These are phyloP conservation scores for Pseudogymnoascus sp. DNA, from an alignment of 2,329 filamentous ascomycete genomes.

Conservation along the genomic window DNA sequence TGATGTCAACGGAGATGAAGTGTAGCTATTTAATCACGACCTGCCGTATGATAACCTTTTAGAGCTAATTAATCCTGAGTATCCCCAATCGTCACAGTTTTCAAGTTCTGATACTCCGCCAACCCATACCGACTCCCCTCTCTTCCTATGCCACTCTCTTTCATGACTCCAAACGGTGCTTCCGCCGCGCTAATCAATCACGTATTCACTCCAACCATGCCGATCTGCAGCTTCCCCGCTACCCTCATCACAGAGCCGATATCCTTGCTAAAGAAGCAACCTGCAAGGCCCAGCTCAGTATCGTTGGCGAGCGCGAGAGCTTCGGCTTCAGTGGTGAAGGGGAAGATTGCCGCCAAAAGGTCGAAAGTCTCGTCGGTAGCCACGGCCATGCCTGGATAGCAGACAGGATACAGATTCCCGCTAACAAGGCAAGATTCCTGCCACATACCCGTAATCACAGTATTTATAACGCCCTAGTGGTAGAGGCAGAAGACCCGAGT, in stretches of 20 bases:
- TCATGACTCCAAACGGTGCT: constrained; percentile 66
- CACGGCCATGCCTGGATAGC: constrained; percentile 48
- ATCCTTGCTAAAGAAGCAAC: constrained; percentile 63
- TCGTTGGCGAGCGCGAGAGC: constrained; percentile 53
- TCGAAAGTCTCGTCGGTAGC: constrained; percentile 56
- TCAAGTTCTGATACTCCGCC: constrained; percentile 67
- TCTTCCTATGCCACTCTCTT: constrained; percentile 72
- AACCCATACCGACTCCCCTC: constrained; percentile 74
- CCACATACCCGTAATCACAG: too few relatives aligned
- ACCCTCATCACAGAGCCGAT: constrained; percentile 59
- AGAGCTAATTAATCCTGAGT: neutral
- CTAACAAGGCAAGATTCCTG: too few relatives aligned
- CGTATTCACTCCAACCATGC: constrained; percentile 62
- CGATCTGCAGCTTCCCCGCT: constrained; percentile 60
- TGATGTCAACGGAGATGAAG: neutral
- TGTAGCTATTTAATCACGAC: neutral
- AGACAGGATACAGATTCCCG: too few relatives aligned
- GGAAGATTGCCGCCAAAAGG: constrained; percentile 55
- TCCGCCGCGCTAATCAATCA: constrained; percentile 34
- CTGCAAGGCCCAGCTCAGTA: constrained; percentile 56
- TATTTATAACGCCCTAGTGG: too few relatives aligned
- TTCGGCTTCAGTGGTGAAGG: constrained; percentile 60
- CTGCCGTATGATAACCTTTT: neutral
- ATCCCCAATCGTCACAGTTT: constrained; percentile 43
- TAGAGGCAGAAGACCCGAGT: too few relatives aligned